phyloP scores from a whole-genome alignment of 1,139 yeast species.

The Yamadazyma spencermartinsiae region DNA sequence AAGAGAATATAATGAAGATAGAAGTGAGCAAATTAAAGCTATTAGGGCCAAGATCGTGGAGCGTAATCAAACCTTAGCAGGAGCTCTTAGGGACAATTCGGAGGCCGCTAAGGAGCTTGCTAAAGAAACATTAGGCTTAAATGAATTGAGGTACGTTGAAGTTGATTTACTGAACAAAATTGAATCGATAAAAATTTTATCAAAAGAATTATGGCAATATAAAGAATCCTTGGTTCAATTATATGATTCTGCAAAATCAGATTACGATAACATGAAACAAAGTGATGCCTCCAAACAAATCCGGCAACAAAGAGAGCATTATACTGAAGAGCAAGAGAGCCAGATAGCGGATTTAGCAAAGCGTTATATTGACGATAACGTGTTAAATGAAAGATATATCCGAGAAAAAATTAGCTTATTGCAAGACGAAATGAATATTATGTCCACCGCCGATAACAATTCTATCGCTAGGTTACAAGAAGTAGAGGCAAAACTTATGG shows the following conservation, averaged over 20 bases:
- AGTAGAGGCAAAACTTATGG: conserved; percentile 32
- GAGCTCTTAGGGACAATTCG: not conserved
- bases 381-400: conserved; percentile 40
- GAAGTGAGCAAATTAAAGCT: conserved; percentile 4
- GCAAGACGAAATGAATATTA: conserved; percentile 40
- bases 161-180: conserved; percentile 39
- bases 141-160: conserved; percentile 17
- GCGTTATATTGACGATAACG: conserved; percentile 40
- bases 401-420: conserved; percentile 32
- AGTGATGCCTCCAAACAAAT: conserved; percentile 47
- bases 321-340: conserved; percentile 44
- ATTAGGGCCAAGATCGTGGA: conserved; percentile 8
- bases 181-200: conserved; percentile 29
- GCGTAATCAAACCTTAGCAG: conserved; percentile 2
- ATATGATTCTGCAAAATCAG: conserved; percentile 40
- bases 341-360: conserved; percentile 45
- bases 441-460: conserved; percentile 41
- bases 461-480: conserved; percentile 34
- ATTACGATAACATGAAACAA: conserved; percentile 43
- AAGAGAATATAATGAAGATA: conserved; percentile 8
- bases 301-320: conserved; percentile 37
- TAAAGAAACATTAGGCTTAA: not conserved
- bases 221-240: conserved; percentile 28
- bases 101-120: not conserved
- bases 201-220: conserved; percentile 35